Evolutionary conservation across 2,329 filamentous ascomycete species (phyloP), one percentile per base, ranked within the genome.

Genomic region (Cytospora schulzeri): DNA sequence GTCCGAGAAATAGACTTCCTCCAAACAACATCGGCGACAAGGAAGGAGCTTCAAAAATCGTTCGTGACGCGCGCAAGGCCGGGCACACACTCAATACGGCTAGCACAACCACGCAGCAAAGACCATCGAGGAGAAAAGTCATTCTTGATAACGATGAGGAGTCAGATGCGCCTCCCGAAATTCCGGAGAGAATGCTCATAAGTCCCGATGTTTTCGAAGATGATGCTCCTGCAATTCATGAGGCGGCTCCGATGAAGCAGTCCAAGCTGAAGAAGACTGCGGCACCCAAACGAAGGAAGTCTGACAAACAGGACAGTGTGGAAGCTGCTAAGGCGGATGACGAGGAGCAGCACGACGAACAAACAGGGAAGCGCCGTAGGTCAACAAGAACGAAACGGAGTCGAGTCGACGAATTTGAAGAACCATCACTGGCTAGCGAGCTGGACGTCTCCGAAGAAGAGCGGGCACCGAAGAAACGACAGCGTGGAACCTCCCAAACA

Each of bases 361-460:
- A 58, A 24, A 45, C 57, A n/a, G 14, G 6, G 15, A 54, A 55
- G 33, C 61, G 57, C 14, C 61, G 45, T 29, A 53, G 22, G 31
- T 57, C 52, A 31, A 57, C 33, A 19, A 53, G 62, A 28, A 52
- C 51, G n/a, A 56, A 6, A 15, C 58, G 50, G 24, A 29, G 22
- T 22, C 62, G 41, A 33, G 41, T 24, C 22, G 19, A 22, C 28
- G 52, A 60, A 15, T 24, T 17, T 50, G 50, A 60, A 24, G 52
- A 58, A 24, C 22, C 53, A 19, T 38, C 54, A 19, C 17, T 57
- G 22, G 31, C 28, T 22, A 48, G 60, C 51, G 63, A 62, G n/a
- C 63, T 67, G 3, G 68, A 71, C n/a, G 68, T 69, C 24, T 55
- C 62, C 8, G 66, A 63, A 14, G 63, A 55, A n/a, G 50, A 64